Percentiles rank a stretch among this genome's conserved stretches.
Evolutionary conservation across 2,329 filamentous ascomycete species (phyloP).

Genomic region (Calonectria crousiana): DNA sequence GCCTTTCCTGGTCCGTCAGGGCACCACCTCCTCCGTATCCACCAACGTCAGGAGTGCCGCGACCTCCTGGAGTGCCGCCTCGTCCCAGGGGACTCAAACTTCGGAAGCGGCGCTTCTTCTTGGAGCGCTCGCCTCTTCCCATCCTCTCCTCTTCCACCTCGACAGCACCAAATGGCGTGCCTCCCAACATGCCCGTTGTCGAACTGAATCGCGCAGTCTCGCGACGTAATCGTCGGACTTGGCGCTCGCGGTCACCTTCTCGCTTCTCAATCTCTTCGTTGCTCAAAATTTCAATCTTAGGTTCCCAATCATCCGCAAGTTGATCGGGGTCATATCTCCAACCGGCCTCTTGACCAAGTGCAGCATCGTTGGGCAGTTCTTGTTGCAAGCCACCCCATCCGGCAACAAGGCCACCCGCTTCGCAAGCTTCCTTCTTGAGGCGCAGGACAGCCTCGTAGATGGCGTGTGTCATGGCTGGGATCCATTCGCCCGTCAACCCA

Average conservation of each 20-base stretch:
- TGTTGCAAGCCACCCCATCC: conserved; percentile 70
- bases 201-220: conserved; percentile 95
- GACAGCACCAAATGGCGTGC: conserved; percentile 73
- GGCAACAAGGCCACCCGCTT: conserved; percentile 87
- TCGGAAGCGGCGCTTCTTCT: conserved; percentile 94
- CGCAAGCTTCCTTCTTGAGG: conserved; percentile 95
- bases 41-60: conserved; percentile 85
- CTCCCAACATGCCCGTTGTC: conserved; percentile 82
- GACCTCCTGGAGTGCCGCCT: conserved; percentile 71
- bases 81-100: conserved; percentile 86
- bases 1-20: conserved; percentile 81
- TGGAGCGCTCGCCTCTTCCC: conserved; percentile 91
- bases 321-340: conserved; percentile 97
- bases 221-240: conserved; percentile 85
- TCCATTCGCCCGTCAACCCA: conserved; percentile 91
- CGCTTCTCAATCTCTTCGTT: conserved; percentile 99
- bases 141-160: conserved; percentile 82
- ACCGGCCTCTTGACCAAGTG: conserved; percentile 84
- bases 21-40: conserved; percentile 78
- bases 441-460: conserved; percentile 96
- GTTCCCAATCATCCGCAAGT: conserved; percentile 86
- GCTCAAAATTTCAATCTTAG: conserved; percentile 82
- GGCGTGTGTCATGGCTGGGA: conserved; percentile 92
- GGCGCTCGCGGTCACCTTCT: conserved; percentile 92
- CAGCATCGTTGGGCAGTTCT: conserved; percentile 91